Base-by-base conservation (phyloP, 2,329 filamentous ascomycete species). In the Xylogone sp. region DNA sequence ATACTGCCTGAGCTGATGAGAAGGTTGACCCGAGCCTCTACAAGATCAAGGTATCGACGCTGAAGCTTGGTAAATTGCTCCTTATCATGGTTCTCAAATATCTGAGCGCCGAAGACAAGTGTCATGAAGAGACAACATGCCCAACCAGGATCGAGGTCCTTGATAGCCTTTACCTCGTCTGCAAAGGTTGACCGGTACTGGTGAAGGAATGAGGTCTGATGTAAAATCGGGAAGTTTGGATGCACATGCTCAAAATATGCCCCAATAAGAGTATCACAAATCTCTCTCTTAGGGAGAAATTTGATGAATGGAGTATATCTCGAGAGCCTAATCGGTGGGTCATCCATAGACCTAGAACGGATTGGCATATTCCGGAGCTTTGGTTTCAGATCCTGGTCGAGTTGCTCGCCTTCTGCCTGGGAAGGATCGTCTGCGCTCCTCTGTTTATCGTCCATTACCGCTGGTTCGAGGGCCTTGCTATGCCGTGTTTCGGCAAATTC, bases 231-330 rank as follows among this genome's bases (percentile, higher is more conserved):
- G 50, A 71, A 68, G 46, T 66, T 65, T 1, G 66, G 63, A 52
- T 74, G 70, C 16, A 74, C 64, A 5, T 58, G 51, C 5, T 69
- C 64, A 50, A 75, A 75, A 56, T 68, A 75, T 2, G 71, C 68
- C 1, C 65, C 54, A 1, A 72, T 55, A 8, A 71, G 68, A 5
- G 64, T 59, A 52, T 74, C 70, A 2, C 70, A 65, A 18, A 68
- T 61, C 2, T 67, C 62, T 44, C 61, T 65, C 1, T 62, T 53
- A 1, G 71, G 72, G 16, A 75, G 53, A 22, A 62, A 49, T 10
- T 58, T 60, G 10, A 60, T 46, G 4, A 63, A 39, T 13, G 34
- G 34, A 39, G 34, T 39, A 16, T 39, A 4, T 16, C 34, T 39
- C 4, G 34, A 39, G 8, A 39, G 13, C n/a, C 34, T 13, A 16